Base-by-base conservation (phyloP, 1,284 basidiomycete genomes). In the Boletus coffeatus region DNA sequence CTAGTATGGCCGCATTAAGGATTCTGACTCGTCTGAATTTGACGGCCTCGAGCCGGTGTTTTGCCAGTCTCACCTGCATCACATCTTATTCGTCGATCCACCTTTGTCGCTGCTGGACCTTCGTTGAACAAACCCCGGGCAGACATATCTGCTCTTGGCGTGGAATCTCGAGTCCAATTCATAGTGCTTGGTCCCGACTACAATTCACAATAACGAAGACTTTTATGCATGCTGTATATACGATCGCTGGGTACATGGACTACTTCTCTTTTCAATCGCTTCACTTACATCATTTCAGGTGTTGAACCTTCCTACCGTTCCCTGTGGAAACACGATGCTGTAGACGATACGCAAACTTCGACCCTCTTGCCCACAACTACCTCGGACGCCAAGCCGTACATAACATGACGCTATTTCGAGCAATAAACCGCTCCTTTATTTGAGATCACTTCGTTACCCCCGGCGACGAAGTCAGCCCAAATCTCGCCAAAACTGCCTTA, bases 371-470 rank as follows among this genome's bases (percentile, higher is more conserved):
- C 59, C 21, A 53, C 58, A 5, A 21, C 46, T 46, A 32, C 58
- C 3, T 57, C 58, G 39, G 56, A 32, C 36, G 7, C 34, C 4
- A 36, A 48, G 57, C 5, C 56, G 4, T 32, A 61, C 18, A 52
- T 14, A 21, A 37, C 48, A 48, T 7, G 32, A 21, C 37, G 29
- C 9, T 14, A 32, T 48, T 8, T 59, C 69, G 9, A 65, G 50
- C 36, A 37, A 59, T 16, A 14, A 25, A 53, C 60, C 5, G 4
- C 58, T 61, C 60, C 65, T 39, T 18, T 75, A 3, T 59, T 76
- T 29, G 66, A 69, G 34, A 76, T 79, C 62, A 76, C 79, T 11
- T 78, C 79, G 13, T 68, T 79, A n/a, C 75, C 80, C n/a, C 77
- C 81, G 1, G 66, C 71, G 0, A 72, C 68, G 25, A 66, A 69